Base-by-base conservation (phyloP, 2,329 filamentous ascomycete species). In the Aspergillus brasiliensis region DNA sequence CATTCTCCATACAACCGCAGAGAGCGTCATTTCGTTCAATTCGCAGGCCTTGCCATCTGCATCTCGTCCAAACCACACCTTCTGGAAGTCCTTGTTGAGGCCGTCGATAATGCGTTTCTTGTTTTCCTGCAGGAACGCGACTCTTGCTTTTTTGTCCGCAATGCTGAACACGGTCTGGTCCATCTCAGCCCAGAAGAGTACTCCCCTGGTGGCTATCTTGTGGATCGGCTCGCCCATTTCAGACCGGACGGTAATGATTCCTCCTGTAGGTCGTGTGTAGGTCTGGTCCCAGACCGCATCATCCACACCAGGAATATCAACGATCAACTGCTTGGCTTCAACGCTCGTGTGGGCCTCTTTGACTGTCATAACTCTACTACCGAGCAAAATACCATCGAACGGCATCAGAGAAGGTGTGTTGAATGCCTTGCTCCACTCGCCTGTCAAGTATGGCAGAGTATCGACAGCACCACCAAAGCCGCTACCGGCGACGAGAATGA, bases 161-260 rank as follows among this genome's bases (percentile, higher is more conserved):
- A 59, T 59, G 10, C 48, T 49, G 23, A 59, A 59, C 27, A 59
- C 47, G 23, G 42, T 34, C 5, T 31, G n/a, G 28, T 59, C 57
- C 34, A 54, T 28, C 31, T 54, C 51, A 3, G 46, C 25, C 56
- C 56, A 58, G 6, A 58, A 28, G 13, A n/a, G 49, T 27, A 58
- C 49, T 19, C 34, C 28, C 1, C 27, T 13, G 5, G 56, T 58
- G 10, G 49, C 49, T 15, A 52, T 37, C 31, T 52, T 52, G 19
- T 52, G 49, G 28, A 52, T 52, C 5, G 49, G 49, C 49, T 52
- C 49, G 10, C 49, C 49, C 49, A 52, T 52, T 31, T 52, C 49
- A 3, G 49, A 52, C 17, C 31, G 28, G 7, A 52, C 49, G 5
- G 49, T 52, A 8, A 52, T 19, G 19, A 52, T 37, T 21, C 49